These are phyloP conservation scores for Raffaelea deltoideospora DNA, from an alignment of 2,329 filamentous ascomycete species.

Conservation along the genomic window DNA sequence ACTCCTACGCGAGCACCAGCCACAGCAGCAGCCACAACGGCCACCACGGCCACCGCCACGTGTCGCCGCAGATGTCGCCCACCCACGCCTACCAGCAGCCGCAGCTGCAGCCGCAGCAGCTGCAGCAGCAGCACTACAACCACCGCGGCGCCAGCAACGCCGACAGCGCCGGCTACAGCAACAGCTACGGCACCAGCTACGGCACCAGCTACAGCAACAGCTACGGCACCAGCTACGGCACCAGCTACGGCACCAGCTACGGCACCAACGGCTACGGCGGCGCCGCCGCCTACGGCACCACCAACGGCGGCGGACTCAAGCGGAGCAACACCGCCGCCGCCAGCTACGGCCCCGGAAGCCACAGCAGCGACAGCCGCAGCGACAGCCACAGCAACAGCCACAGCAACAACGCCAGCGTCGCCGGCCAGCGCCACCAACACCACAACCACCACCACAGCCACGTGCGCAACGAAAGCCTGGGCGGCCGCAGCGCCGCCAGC, in stretches of 20 bases:
- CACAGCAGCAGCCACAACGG: background rate
- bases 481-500: constrained; percentile 9
- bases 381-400: constrained; percentile 12
- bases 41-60: too few species aligned
- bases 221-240: constrained; percentile 11
- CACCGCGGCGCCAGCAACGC: background rate
- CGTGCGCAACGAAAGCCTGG: constrained; percentile 3
- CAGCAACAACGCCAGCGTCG: constrained; percentile 2
- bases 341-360: background rate
- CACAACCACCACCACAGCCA: constrained; percentile 11
- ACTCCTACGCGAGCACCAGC: background rate
- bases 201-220: constrained; percentile 7
- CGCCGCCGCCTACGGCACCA: constrained; percentile 3
- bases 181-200: background rate
- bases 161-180: background rate
- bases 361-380: constrained; percentile 13
- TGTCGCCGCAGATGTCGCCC: too few species aligned
- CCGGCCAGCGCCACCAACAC: background rate
- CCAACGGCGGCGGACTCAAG: constrained; percentile 13
- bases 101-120: background rate
- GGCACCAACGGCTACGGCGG: background rate
- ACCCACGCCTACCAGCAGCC: constrained; percentile 2
- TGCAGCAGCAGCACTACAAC: background rate
- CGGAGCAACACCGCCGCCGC: constrained; percentile 12
- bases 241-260: constrained; percentile 2